Evolutionary conservation across 495 filamentous ascomycete genomes (phyloP).

Genomic region (Xylaria flabelliformis): DNA sequence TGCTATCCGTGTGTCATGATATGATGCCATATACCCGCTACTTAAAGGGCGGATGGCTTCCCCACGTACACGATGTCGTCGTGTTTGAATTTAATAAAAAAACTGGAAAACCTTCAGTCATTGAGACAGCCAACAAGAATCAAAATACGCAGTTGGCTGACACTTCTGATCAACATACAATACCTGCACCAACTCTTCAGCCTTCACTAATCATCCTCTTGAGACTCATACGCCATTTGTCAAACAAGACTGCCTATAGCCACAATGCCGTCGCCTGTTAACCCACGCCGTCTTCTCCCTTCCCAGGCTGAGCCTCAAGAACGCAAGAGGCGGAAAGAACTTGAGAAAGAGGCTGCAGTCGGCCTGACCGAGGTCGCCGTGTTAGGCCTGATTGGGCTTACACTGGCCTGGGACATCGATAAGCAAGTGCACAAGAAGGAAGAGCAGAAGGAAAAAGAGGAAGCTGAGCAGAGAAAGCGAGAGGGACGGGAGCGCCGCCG

Average conservation of each 20-base stretch:
- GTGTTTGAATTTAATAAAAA: background rate
- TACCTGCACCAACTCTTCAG: background rate
- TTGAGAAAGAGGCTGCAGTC: slow-evolving; percentile 37
- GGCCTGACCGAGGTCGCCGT: slow-evolving; percentile 33
- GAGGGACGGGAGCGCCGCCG: slow-evolving; percentile 19
- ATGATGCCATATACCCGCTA: background rate
- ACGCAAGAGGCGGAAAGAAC: slow-evolving; percentile 37
- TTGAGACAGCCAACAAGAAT: background rate
- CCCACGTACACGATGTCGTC: background rate
- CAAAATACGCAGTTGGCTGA: background rate
- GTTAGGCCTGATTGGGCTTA: slow-evolving; percentile 37
- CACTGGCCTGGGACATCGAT: slow-evolving; percentile 40
- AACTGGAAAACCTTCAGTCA: background rate
- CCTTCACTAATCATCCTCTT: background rate
- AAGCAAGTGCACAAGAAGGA: slow-evolving; percentile 39
- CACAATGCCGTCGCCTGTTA: slow-evolving; percentile 19
- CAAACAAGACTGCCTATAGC: background rate
- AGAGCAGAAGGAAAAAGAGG: slow-evolving; percentile 35
- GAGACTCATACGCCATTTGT: background rate
- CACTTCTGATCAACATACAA: background rate
- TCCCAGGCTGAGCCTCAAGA: slow-evolving; percentile 44
- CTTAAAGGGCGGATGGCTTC: background rate
- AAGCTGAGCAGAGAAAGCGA: slow-evolving; percentile 19
- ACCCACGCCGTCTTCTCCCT: slow-evolving; percentile 32
- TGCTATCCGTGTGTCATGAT: background rate